phyloP scores from a whole-genome alignment of 441 rosid genomes.

The Erysimum pusillum region DNA sequence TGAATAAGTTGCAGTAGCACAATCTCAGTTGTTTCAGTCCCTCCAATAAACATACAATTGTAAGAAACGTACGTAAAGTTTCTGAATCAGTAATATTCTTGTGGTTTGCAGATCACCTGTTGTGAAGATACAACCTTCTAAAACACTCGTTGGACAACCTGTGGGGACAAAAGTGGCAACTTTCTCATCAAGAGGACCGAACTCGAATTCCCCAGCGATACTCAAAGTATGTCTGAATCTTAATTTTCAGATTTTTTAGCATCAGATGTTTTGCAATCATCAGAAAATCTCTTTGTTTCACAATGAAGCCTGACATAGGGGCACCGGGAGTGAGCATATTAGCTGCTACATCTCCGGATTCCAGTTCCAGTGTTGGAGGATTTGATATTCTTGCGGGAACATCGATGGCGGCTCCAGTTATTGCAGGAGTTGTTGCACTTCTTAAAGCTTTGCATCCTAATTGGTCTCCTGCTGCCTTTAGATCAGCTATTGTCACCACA shows the following conservation, averaged over 20 bases:
- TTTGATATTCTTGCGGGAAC: constrained; percentile 52
- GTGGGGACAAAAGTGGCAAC: constrained; percentile 47
- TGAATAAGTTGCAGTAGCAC: too few species aligned
- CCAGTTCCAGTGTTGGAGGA: constrained; percentile 38
- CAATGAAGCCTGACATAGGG: constrained; percentile 56
- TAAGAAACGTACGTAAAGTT: too few species aligned
- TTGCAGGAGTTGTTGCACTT: constrained; percentile 51
- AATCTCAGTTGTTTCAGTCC: too few species aligned
- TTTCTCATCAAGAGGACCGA: constrained; percentile 61
- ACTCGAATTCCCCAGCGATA: constrained; percentile 48
- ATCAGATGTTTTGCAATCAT: neutral
- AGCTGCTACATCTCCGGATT: constrained; percentile 48
- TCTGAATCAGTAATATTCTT: neutral
- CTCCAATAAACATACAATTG: neutral
- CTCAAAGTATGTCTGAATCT: constrained; percentile 43
- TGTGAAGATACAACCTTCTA: constrained; percentile 51
- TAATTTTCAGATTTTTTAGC: neutral
- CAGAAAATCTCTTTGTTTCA: too few species aligned
- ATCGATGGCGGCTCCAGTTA: constrained; percentile 54
- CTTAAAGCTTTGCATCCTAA: constrained; percentile 47
- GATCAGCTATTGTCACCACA: constrained; percentile 61
- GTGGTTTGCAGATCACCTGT: constrained; percentile 41
- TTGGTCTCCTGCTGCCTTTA: constrained; percentile 62
- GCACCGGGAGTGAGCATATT: constrained; percentile 62
- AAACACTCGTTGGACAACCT: constrained; percentile 45